A percentile compares a stretch with the other conserved stretches of the same genome.
Evolutionary conservation across 208 protist genomes (phyloP).

Genomic region (Zelonia costaricensis): DNA sequence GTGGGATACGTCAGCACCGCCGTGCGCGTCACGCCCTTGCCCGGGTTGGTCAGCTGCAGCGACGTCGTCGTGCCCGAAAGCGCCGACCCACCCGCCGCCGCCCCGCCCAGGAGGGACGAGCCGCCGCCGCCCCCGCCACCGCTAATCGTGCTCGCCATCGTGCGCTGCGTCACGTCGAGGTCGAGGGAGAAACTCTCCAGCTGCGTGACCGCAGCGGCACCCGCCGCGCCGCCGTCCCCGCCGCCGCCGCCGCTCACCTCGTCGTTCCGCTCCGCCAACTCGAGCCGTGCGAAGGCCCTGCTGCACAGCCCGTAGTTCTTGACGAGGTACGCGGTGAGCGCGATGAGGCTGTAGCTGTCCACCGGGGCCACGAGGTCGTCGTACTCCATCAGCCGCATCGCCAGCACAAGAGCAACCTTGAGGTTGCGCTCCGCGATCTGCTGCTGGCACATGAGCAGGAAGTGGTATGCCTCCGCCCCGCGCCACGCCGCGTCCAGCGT

Average conservation of each 20-base stretch:
- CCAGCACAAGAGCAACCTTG: constrained; percentile 71
- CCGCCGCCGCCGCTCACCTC: constrained; percentile 21
- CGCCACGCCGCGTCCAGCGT: constrained; percentile 91
- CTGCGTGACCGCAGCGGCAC: constrained; percentile 22
- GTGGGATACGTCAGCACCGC: constrained; percentile 68
- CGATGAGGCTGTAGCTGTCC: constrained; percentile 95
- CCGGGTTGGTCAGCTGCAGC: constrained; percentile 76
- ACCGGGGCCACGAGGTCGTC: constrained; percentile 91
- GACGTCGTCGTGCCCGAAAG: constrained; percentile 77
- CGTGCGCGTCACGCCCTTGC: constrained; percentile 47
- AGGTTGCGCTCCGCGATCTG: constrained; percentile 80
- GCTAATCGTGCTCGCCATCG: constrained; percentile 41
- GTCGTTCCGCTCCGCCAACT: constrained; percentile 86
- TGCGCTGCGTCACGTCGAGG: constrained; percentile 76
- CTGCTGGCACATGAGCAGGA: constrained; percentile 92
- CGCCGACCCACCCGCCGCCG: constrained; percentile 29
- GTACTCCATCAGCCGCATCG: constrained; percentile 94
- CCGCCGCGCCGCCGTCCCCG: constrained; percentile 39
- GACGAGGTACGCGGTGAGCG: constrained; percentile 92
- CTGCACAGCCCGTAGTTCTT: constrained; percentile 94
- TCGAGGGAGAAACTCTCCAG: constrained; percentile 78
- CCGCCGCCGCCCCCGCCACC: constrained; percentile 15
- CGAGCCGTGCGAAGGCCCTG: constrained; percentile 94
- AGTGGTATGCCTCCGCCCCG: constrained; percentile 97
- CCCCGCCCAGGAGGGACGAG: constrained; percentile 10